Evolutionary conservation across 139 green algal genomes (phyloP).

Genomic region (Chlamydomonas sp.): DNA sequence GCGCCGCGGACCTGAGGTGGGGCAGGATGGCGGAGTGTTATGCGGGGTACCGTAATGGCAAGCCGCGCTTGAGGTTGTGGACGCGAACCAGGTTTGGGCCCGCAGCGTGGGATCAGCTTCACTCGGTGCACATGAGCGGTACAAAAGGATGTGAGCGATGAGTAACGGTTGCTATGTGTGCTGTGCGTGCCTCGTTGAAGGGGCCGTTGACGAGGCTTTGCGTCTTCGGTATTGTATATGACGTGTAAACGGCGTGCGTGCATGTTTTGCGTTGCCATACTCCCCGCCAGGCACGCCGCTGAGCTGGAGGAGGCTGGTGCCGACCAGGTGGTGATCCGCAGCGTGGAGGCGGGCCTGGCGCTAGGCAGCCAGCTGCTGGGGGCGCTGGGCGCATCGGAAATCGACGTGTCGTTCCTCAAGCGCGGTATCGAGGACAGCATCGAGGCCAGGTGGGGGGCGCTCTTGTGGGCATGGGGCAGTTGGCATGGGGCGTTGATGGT

Average conservation of each 20-base stretch:
- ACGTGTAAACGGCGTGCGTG: no score
- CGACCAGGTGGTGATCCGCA: constrained; percentile 56
- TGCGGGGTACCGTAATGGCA: not conserved
- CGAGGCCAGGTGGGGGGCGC: not conserved
- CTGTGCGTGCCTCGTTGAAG: not conserved
- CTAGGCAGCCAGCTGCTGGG: constrained; percentile 67
- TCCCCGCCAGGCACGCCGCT: constrained; percentile 65
- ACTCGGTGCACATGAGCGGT: no score
- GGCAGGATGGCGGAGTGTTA: not conserved
- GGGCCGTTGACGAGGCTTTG: not conserved
- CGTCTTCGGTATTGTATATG: not conserved
- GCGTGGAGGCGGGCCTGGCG: constrained; percentile 76
- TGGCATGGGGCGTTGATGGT: no score
- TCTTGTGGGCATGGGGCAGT: not conserved
- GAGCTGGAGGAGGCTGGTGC: constrained; percentile 87
- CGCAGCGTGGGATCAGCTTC: no score
- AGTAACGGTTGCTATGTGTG: not conserved
- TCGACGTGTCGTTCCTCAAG: constrained; percentile 39
- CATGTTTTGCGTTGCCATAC: not conserved
- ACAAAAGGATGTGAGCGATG: not conserved
- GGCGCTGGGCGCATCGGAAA: constrained; percentile 54
- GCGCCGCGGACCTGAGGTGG: constrained; percentile 69
- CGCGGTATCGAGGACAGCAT: constrained; percentile 42
- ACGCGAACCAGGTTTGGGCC: not conserved
- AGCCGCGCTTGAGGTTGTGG: no score